Base-by-base conservation (phyloP, 2,329 filamentous ascomycete species). In the Pyrenochaeta sp. region DNA sequence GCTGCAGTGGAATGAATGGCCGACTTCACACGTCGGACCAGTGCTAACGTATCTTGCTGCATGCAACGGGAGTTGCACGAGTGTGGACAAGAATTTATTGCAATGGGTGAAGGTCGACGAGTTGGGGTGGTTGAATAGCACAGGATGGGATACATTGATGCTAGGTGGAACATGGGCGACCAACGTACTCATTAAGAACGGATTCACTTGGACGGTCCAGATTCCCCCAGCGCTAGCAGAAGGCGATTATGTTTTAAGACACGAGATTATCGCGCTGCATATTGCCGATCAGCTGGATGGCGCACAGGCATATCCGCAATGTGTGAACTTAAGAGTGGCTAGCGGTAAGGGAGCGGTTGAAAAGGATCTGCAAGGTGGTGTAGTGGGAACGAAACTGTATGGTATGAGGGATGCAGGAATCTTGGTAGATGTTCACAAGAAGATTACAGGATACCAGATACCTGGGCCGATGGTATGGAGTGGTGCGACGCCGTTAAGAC, bases 251-350 rank as follows among this genome's bases (percentile, higher is more conserved):
- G 81, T 86, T 22, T 65, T 87, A 25, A 75, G 85, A 2, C 83
- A 86, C 62, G 84, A 86, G 69, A 78, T 80, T 32, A 80, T 82
- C 49, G 84, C 79, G 5, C 68, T 85, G 15, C 83, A 85, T 58
- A 72, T 73, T 0, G 78, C 79, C 1, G 64, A 73, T 6, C 66
- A 76, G 2, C n/a, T 53, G 30, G 78, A 82, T 55, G 82, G 82
- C 13, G 82, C 82, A 7, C 84, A 82, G 77, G 79, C 76, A 71
- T 85, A 82, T 72, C 82, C 78, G 40, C 81, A 84, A 71, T 86
- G 84, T 64, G 66, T 84, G 43, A 84, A 84, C 67, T 57, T 85
- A 15, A 70, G 77, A 53, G 73, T 85, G 47, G 79, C 8, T 2
- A 34, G 77, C 1, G 77, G 76, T 25, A 69, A 68, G n/a, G 77